Percentiles rank a stretch among this genome's conserved stretches.
Conservation (phyloP, 768 basidiomycete species). For the Tylopilus intermedius region DNA sequence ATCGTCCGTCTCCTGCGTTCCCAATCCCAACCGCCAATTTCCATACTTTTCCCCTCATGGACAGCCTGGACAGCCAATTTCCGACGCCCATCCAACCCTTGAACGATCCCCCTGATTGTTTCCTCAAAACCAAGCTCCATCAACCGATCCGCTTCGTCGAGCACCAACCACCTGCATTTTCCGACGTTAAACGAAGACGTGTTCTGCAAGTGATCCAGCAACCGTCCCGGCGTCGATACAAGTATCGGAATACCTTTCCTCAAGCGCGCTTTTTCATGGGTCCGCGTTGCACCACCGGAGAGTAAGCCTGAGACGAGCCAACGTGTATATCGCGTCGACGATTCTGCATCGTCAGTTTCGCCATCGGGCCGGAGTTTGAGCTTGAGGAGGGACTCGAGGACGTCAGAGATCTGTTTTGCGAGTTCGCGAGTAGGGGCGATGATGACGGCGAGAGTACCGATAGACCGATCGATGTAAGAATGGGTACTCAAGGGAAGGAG, state of each 20-base stretch:
- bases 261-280: conserved; percentile 93
- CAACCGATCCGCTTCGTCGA: conserved; percentile 94
- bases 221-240: conserved; percentile 90
- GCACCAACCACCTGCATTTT: conserved; percentile 91
- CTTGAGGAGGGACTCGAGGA: conserved; percentile 77
- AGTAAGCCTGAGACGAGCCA: conserved; percentile 94
- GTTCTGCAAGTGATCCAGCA: conserved; percentile 95
- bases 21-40: conserved; percentile 88
- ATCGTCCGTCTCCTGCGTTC: conserved; percentile 72
- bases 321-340: conserved; percentile 55
- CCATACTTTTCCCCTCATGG: conserved; percentile 59
- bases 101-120: conserved; percentile 84
- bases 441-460: conserved; percentile 91
- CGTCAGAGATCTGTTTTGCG: conserved; percentile 94
- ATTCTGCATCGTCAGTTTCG: conserved; percentile 47
- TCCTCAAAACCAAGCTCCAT: conserved; percentile 99
- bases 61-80: conserved; percentile 67
- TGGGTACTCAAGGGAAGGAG: conserved; percentile 82
- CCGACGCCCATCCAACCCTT: conserved; percentile 77
- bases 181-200: conserved; percentile 89
- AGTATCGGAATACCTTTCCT: conserved; percentile 94
- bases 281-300: conserved; percentile 88
- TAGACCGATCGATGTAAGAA: conserved; percentile 92
- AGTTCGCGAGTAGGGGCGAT: conserved; percentile 94
- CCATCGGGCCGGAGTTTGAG: conserved; percentile 63